Base-by-base conservation (phyloP, 257 asterid species). In the Nicotiana tabacum region DNA sequence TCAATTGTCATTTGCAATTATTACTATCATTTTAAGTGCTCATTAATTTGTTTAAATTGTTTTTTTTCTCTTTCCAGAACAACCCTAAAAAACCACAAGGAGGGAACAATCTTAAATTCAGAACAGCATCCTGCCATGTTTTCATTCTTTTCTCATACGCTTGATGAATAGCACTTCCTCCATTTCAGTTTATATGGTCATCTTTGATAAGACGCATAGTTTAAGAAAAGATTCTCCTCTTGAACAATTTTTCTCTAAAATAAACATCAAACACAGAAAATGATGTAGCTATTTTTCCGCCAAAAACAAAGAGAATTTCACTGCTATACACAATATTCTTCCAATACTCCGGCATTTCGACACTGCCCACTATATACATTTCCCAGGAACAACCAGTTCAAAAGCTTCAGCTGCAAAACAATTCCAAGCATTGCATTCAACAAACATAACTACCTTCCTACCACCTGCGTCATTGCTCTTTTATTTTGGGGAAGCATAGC, bases 401-500 rank as follows among this genome's bases (percentile, higher is more conserved):
- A 46, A 43, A 48, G 29, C 80, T 48, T 12, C 80, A 48, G 43
- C 64, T 16, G 2, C 9, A 2, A 51, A 76, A 15, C 80, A 15
- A 72, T 24, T 53, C 58, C 18, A 12, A 51, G 64, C 64, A 27
- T 27, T 51, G 64, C 27, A 15, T 48, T 76, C 4, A 76, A 51
- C 43, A 51, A 30, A 15, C 18, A 27, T 3, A 15, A 76, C 64
- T 76, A 76, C 64, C 27, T 27, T 76, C 29, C 62, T 15, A 27
- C 27, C 6, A 13, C 18, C 58, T 53, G 18, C 6, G 1, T 13
- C 58, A 51, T 4, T 18, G 88, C 81, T 29, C 87, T 90, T 87
- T 35, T 89, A 24, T 83, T 13, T 67, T 68, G 87, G 64, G 90
- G 82, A 86, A 83, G 81, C 76, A 91, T 66, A 57, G 95, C 90